Conservation (phyloP, 2,329 filamentous ascomycete species). For the Monilinia fructicola region DNA sequence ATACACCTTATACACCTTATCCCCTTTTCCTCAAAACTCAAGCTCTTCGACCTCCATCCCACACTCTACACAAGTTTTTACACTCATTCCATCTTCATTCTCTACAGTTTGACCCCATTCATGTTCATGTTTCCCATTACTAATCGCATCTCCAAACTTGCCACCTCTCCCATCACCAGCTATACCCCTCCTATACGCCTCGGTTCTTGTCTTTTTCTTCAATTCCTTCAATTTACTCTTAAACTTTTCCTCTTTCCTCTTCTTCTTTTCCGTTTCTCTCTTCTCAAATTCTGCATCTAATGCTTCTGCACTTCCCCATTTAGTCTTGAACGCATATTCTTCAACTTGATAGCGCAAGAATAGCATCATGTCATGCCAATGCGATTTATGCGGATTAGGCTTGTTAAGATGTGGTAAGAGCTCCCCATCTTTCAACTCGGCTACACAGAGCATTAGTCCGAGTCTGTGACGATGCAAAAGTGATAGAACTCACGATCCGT, state of each 20-base stretch:
- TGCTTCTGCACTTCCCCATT: constrained; percentile 86
- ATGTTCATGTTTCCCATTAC: constrained; percentile 75
- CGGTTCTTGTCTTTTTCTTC: constrained; percentile 90
- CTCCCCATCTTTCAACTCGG: constrained; percentile 85
- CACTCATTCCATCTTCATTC: constrained; percentile 68
- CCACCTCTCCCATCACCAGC: constrained; percentile 51
- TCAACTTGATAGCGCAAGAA: constrained; percentile 93
- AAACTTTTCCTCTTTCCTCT: constrained; percentile 86
- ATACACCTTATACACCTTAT: too few species aligned
- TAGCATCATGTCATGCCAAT: constrained; percentile 99
- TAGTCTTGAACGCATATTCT: constrained; percentile 82
- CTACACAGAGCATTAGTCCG: constrained; percentile 45
- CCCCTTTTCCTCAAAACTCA: constrained; percentile 33
- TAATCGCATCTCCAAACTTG: constrained; percentile 75
- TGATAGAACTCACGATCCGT: constrained; percentile 70
- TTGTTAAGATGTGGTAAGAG: constrained; percentile 83
- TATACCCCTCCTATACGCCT: constrained; percentile 76
- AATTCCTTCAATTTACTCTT: constrained; percentile 83
- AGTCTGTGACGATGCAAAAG: not conserved
- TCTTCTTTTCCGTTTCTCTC: constrained; percentile 76
- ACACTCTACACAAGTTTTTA: constrained; percentile 77
- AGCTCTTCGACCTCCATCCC: constrained; percentile 78
- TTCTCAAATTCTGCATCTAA: constrained; percentile 86
- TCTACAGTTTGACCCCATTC: constrained; percentile 76
- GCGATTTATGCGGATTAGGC: constrained; percentile 92